Evolutionary conservation across 2,329 filamentous ascomycete species (phyloP), one percentile per base, ranked within the genome.

Genomic region (Epichloe sp.): DNA sequence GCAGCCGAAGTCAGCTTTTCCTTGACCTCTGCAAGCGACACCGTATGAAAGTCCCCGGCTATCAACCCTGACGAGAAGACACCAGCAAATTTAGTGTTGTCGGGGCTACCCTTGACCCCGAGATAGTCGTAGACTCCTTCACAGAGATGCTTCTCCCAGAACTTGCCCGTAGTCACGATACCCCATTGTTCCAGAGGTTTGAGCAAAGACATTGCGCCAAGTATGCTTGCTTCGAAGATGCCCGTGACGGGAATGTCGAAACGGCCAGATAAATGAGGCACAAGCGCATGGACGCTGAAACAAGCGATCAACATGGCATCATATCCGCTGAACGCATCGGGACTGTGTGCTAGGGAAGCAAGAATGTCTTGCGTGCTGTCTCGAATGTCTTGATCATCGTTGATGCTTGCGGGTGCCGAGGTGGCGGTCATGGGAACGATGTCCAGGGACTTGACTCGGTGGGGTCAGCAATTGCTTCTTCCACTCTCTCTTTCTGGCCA

Each of bases 231-330:
- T 66, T 96, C 90, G 61, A 96, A 93, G 51, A 97, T 95, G 5
- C 91, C 90, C 5, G 59, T 66, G 12, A 68, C 60, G 5, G 62
- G 56, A 5, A 59, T 21, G 11, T 31, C 17, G n/a, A 47, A n/a
- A 5, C 37, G 37, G 3, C 14, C 56, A 12, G 71, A 65, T 14
- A 95, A 69, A 47, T 75, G 65, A 0, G 72, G 65, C 0, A 95
- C 86, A 0, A 96, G 76, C 0, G 85, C 82, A 62, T 96, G 89
- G 1, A 85, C 80, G 53, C 86, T 93, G 70, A 88, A 97, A 69
- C 91, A 96, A 19, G 89, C 89, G 2, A 96, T 77, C 0, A 96
- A 75, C 55, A 94, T 83, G n/a, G 77, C 88, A 61, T 93, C 82
- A 64, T 87, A 80, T 31, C 68, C 38, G 19, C 17, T 19, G 7